Percentiles rank a stretch among this genome's conserved stretches.
phyloP scores from a whole-genome alignment of 2,329 filamentous ascomycete genomes.

The Colletotrichum scovillei region DNA sequence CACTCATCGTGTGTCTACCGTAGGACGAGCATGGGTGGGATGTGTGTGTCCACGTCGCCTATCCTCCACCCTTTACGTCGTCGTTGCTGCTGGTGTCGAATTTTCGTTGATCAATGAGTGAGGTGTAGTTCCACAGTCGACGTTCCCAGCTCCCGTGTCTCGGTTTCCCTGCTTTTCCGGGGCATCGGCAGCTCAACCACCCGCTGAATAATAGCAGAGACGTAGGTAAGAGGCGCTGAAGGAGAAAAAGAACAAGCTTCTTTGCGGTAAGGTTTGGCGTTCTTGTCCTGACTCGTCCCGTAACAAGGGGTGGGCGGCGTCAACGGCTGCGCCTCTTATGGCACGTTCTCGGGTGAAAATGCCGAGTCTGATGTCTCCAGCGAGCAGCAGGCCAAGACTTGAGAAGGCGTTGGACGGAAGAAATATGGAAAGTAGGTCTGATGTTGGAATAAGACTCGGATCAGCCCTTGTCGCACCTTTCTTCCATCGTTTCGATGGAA shows the following conservation, averaged over 20 bases:
- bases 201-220: background rate
- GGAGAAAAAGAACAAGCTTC: background rate
- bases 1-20: slow-evolving; percentile 20
- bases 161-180: background rate
- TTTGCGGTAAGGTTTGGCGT: background rate
- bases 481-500: background rate
- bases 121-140: background rate
- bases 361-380: background rate
- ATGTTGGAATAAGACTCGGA: background rate
- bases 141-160: background rate
- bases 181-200: background rate
- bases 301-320: background rate
- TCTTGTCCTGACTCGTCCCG: slow-evolving; percentile 1
- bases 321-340: background rate
- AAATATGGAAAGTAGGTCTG: background rate
- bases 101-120: background rate
- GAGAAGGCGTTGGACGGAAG: background rate
- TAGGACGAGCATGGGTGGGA: slow-evolving; percentile 3
- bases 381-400: background rate
- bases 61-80: background rate
- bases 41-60: background rate
- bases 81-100: background rate
- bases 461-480: background rate
- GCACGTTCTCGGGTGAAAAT: background rate
- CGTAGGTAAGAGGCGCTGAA: background rate